Evolutionary conservation across 768 basidiomycete species (phyloP).

Genomic region (Kwoniella sp.): DNA sequence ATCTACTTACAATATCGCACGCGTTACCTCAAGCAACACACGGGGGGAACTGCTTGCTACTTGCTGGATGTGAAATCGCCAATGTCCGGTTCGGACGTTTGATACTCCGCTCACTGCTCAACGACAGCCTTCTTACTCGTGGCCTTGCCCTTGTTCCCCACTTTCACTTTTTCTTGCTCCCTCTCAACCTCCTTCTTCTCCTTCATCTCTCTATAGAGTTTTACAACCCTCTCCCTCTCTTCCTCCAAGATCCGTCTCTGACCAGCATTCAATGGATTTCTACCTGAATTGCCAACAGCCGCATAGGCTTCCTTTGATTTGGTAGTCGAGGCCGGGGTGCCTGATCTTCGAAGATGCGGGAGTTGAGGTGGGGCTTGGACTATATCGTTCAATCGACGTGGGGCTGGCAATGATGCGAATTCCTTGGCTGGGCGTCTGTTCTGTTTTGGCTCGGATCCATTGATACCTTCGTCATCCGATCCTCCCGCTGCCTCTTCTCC

Average conservation of each 20-base stretch:
- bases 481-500: constrained; percentile 17
- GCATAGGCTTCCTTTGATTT: constrained; percentile 22
- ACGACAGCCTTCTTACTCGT: not conserved
- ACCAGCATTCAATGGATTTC: constrained; percentile 44
- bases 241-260: constrained; percentile 51
- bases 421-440: constrained; percentile 23
- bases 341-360: constrained; percentile 34
- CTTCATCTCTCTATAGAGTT: constrained; percentile 54
- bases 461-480: constrained; percentile 14
- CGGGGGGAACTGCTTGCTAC: too few species aligned
- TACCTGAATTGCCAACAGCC: constrained; percentile 27
- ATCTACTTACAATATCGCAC: too few species aligned
- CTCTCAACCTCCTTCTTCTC: constrained; percentile 36
- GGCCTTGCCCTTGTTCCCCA: not conserved
- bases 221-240: constrained; percentile 52
- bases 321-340: constrained; percentile 6
- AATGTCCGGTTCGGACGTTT: too few species aligned
- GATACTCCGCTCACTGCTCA: not conserved
- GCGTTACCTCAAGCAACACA: too few species aligned
- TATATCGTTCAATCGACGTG: constrained; percentile 47
- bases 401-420: constrained; percentile 33
- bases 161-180: constrained; percentile 24
- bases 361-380: constrained; percentile 51
- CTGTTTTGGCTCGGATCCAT: not conserved
- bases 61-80: too few species aligned